Base-by-base conservation (phyloP, 495 filamentous ascomycete species). In the Penicillium odoratum region DNA sequence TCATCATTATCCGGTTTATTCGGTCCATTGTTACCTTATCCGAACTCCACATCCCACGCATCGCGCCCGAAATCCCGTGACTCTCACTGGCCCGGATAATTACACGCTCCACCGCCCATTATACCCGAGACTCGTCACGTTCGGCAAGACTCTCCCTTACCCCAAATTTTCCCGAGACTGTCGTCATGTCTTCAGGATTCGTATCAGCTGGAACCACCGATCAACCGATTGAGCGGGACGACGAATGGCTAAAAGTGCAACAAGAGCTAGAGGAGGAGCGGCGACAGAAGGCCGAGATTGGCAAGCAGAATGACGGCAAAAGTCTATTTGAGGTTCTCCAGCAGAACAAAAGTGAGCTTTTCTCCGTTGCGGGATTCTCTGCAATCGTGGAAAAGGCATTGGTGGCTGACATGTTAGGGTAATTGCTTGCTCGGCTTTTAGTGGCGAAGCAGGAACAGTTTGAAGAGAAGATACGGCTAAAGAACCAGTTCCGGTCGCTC, bases 381-480 rank as follows among this genome's bases (percentile, higher is more conserved):
- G 13, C 28, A 31, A 33, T 34, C 16, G 31, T 18, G 45, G 54
- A 26, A 5, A 57, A 36, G 61, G 42, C 51, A 38, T 51, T 26
- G 48, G 56, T 40, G 65, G 66, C 81, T 86, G 58, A 86, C 79
- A 81, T 83, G 74, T 79, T 72, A 83, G 82, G 74, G 68, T 71
- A 69, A 69, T 64, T n/a, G n/a, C 10, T 43, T 33, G 56, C 60
- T 64, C 48, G 59, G 45, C 45, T 49, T 59, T 25, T 60, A 94
- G 92, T 89, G 69, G 91, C 91, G 61, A 98, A 98, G 73, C 92
- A 98, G 75, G 93, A 96, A 66, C 92, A 91, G 50, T 96, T 97
- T 71, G 93, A 97, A 72, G 95, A 98, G 72, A 87, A 89, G 61
- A 84, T 84, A 55, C 83, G 87, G 57, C 71, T 98, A 46, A 89